These are phyloP conservation scores for Lecanicillium sp. DNA, from an alignment of 2,329 filamentous ascomycete species.

Conservation along the genomic window DNA sequence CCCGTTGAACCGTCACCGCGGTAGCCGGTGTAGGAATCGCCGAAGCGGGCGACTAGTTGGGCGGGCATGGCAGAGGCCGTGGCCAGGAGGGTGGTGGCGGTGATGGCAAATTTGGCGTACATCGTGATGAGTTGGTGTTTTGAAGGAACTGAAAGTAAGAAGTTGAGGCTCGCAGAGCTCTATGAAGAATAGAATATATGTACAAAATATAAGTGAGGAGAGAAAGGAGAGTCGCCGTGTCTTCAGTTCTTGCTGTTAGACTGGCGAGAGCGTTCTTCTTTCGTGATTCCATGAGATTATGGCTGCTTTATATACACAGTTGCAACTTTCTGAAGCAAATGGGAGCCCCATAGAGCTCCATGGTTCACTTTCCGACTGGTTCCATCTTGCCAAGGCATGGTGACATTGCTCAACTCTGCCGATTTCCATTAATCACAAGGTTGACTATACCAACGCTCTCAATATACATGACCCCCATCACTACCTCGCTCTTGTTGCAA, in stretches of 20 bases:
- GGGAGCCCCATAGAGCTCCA: no score
- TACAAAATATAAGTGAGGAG: background rate
- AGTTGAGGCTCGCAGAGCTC: constrained; percentile 3
- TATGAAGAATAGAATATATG: background rate
- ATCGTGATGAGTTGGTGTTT: background rate
- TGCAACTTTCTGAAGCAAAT: no score
- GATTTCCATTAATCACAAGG: no score
- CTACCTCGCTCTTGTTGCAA: no score
- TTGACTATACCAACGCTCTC: no score
- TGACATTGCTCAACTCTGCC: no score
- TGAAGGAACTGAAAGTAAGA: background rate
- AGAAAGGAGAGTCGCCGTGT: constrained; percentile 1
- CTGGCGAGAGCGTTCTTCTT: background rate
- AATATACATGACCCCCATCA: no score
- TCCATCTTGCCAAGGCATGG: no score
- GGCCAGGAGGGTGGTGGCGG: constrained; percentile 6
- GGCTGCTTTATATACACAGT: no score
- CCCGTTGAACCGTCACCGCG: constrained; percentile 13
- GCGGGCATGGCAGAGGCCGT: constrained; percentile 7
- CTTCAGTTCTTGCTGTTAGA: constrained; percentile 5
- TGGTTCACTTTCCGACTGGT: no score
- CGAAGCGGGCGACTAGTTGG: constrained; percentile 7
- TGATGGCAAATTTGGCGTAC: constrained; percentile 4
- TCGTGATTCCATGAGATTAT: no score
- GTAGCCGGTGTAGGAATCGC: constrained; percentile 14